Percentiles rank a stretch among this genome's conserved stretches.
Conservation (phyloP, 108 stramenopile species). For the Pseudonitzschia pungens region DNA sequence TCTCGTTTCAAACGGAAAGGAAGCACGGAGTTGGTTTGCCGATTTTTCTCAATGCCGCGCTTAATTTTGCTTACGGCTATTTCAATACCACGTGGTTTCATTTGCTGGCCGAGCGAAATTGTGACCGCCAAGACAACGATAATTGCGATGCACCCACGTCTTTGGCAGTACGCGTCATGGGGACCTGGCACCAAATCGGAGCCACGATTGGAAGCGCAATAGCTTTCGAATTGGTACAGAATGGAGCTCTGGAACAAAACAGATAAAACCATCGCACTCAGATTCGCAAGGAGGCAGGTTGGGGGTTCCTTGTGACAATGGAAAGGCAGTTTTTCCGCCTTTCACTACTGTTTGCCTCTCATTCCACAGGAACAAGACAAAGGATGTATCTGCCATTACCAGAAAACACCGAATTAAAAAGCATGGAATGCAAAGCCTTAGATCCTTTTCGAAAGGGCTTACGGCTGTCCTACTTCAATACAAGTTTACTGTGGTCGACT, state of each 20-base stretch:
- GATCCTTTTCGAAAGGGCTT: no score
- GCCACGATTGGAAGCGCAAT: slow-evolving; percentile 10
- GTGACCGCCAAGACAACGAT: not conserved
- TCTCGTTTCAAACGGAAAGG: not conserved
- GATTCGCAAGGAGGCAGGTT: no score
- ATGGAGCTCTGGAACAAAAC: not conserved
- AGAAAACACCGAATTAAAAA: no score
- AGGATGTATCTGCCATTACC: no score
- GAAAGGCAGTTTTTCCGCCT: no score
- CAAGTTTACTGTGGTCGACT: no score
- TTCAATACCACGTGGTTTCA: slow-evolving; percentile 1
- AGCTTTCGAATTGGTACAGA: slow-evolving; percentile 6
- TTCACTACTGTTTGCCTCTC: no score
- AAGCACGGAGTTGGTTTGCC: not conserved
- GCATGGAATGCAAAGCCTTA: no score
- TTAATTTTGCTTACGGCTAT: slow-evolving; percentile 2
- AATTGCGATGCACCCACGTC: not conserved
- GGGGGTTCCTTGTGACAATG: no score
- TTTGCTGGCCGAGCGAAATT: not conserved
- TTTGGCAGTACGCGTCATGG: slow-evolving; percentile 5
- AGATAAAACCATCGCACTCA: no score
- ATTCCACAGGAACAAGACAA: no score
- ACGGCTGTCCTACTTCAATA: no score
- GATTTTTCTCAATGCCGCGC: not conserved
- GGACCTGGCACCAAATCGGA: slow-evolving; percentile 11